A percentile compares a stretch with the other conserved stretches of the same genome.
phyloP scores from a whole-genome alignment of 2,329 filamentous ascomycete genomes.

The Neopestalotiopsis clavispora region DNA sequence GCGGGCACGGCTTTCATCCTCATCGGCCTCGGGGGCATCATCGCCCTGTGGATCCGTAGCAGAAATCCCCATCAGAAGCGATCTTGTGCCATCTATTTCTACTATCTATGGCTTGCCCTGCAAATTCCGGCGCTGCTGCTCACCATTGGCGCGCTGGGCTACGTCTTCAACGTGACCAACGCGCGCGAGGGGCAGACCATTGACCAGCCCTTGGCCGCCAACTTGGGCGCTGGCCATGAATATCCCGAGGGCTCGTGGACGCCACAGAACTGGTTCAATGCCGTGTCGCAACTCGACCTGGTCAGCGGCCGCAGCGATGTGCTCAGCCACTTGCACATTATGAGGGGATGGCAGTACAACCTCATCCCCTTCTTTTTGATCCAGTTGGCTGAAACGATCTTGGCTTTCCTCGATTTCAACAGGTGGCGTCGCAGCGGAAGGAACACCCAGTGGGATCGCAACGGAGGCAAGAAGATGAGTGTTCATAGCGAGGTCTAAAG shows the following conservation, averaged over 20 bases:
- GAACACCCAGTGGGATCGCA: neutral
- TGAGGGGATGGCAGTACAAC: conserved; percentile 44
- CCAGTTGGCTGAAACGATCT: conserved; percentile 28
- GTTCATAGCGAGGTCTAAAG: neutral
- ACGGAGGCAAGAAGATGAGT: conserved; percentile 3
- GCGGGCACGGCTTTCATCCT: conserved; percentile 42
- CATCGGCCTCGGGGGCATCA: conserved; percentile 37
- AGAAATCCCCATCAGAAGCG: conserved; percentile 23
- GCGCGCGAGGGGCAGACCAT: conserved; percentile 37
- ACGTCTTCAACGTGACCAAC: conserved; percentile 39
- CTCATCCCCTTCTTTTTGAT: conserved; percentile 36
- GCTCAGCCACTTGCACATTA: conserved; percentile 31
- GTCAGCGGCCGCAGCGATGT: conserved; percentile 30
- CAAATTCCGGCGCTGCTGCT: conserved; percentile 41
- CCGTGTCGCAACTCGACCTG: conserved; percentile 37
- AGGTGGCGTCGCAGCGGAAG: conserved; percentile 9
- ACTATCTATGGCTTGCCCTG: conserved; percentile 40
- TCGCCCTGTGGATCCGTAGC: conserved; percentile 36
- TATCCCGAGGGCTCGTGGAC: conserved; percentile 42
- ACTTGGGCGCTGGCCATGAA: conserved; percentile 23
- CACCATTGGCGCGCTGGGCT: conserved; percentile 40
- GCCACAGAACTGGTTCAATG: conserved; percentile 44
- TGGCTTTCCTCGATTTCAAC: conserved; percentile 23
- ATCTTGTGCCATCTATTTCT: conserved; percentile 25
- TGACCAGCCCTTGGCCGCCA: conserved; percentile 29